Evolutionary conservation across 2,329 filamentous ascomycete species (phyloP).

Genomic region (Penicillium corylophilum): DNA sequence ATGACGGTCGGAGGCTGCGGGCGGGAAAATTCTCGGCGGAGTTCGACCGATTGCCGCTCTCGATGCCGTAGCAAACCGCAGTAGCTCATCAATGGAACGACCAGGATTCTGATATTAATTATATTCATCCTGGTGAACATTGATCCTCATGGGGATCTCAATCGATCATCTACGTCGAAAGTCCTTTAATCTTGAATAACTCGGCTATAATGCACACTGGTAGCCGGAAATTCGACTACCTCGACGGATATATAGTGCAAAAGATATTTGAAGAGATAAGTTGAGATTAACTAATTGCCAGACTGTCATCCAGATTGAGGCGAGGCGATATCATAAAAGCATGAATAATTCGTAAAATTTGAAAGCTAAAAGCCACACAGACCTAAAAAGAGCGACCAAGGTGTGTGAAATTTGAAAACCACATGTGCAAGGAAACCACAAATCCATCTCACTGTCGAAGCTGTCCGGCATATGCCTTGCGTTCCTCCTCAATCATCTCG

Average conservation of each 20-base stretch:
- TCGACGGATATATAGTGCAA: not conserved
- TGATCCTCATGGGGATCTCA: too few relatives aligned
- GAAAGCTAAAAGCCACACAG: not conserved
- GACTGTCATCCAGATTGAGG: not conserved
- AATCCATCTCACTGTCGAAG: conserved; percentile 5
- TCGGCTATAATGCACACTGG: too few relatives aligned
- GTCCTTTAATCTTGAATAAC: too few relatives aligned
- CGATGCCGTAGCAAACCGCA: not conserved
- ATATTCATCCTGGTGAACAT: not conserved
- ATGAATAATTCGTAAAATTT: not conserved
- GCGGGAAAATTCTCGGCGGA: conserved; percentile 12
- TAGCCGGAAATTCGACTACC: not conserved
- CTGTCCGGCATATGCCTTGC: conserved; percentile 40
- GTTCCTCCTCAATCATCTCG: conserved; percentile 53
- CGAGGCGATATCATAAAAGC: not conserved
- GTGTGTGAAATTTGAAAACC: not conserved
- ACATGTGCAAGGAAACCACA: not conserved
- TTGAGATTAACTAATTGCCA: not conserved
- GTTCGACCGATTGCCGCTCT: conserved; percentile 1
- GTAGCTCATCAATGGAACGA: not conserved
- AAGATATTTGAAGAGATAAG: not conserved
- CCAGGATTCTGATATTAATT: not conserved
- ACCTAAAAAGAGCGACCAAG: conserved; percentile 1
- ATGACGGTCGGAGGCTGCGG: conserved; percentile 18
- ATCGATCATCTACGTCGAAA: too few relatives aligned